Evolutionary conservation across 2,329 filamentous ascomycete genomes (phyloP).

Genomic region (Septoria petroselini): DNA sequence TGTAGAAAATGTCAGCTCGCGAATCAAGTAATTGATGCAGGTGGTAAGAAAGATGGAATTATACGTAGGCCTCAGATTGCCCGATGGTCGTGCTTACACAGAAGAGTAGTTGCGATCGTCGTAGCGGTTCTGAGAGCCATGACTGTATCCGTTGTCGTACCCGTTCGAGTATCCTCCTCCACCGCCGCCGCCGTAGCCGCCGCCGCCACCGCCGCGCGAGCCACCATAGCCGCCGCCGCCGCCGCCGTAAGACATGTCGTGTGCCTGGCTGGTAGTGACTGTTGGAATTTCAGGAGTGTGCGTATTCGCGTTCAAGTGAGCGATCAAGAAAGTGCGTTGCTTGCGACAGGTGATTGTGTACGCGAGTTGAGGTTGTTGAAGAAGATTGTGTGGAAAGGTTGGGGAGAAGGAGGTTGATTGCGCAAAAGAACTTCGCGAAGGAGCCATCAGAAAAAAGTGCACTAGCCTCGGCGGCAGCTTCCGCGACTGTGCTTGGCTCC

Average conservation of each 20-base stretch:
- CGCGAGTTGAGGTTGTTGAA: slow-evolving; percentile 4
- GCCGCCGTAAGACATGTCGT: slow-evolving; percentile 67
- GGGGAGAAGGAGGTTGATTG: slow-evolving; percentile 5
- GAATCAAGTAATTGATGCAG: slow-evolving; percentile 8
- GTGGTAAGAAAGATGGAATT: slow-evolving; percentile 15
- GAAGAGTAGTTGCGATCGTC: slow-evolving; percentile 40
- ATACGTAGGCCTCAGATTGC: slow-evolving; percentile 37
- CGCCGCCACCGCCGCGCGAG: slow-evolving; percentile 46
- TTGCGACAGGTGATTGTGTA: slow-evolving; percentile 3
- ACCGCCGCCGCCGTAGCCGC: slow-evolving; percentile 41
- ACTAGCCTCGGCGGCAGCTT: neutral
- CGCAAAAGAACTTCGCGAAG: neutral
- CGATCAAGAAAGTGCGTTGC: slow-evolving; percentile 5
- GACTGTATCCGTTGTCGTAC: slow-evolving; percentile 40
- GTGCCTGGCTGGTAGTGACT: slow-evolving; percentile 25
- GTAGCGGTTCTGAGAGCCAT: slow-evolving; percentile 45
- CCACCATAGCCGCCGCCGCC: slow-evolving; percentile 55
- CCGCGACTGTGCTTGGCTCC: too few species aligned
- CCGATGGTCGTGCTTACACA: slow-evolving; percentile 46
- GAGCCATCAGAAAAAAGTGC: neutral
- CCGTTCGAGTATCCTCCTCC: slow-evolving; percentile 37
- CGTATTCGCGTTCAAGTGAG: neutral
- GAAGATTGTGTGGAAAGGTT: neutral
- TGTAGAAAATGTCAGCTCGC: slow-evolving; percentile 19
- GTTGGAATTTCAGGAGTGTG: slow-evolving; percentile 8